Conservation (phyloP, 768 basidiomycete species). For the Suillus paluster region DNA sequence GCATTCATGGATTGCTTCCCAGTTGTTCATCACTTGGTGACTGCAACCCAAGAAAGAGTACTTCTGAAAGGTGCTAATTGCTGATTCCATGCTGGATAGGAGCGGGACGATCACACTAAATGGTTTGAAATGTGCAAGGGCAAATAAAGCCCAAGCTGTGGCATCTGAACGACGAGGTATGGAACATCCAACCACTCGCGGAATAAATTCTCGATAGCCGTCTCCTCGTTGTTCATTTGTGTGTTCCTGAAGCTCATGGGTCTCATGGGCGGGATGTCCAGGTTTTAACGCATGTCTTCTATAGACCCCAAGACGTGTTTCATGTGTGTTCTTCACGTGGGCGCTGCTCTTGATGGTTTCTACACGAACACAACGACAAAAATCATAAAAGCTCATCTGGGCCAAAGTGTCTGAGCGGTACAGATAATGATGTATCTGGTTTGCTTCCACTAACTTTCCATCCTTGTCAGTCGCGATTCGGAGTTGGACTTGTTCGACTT, state of each 20-base stretch:
- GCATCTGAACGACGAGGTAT: not conserved
- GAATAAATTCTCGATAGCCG: slow-evolving; percentile 7
- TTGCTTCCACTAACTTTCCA: slow-evolving; percentile 17
- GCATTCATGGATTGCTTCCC: slow-evolving; percentile 40
- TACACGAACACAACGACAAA: slow-evolving; percentile 18
- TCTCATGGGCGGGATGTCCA: slow-evolving; percentile 8
- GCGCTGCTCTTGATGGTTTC: slow-evolving; percentile 10
- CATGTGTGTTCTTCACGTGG: slow-evolving; percentile 5
- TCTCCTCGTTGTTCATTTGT: slow-evolving; percentile 8
- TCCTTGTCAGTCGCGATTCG: slow-evolving; percentile 5
- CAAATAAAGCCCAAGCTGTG: not conserved
- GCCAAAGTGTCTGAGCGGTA: slow-evolving; percentile 16
- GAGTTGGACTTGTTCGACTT: slow-evolving; percentile 5
- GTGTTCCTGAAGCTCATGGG: slow-evolving; percentile 20
- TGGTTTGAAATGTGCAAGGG: slow-evolving; percentile 2
- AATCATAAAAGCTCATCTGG: slow-evolving; percentile 34
- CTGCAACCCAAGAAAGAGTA: no score
- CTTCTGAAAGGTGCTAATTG: no score
- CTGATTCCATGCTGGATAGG: no score
- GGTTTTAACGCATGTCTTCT: not conserved
- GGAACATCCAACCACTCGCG: slow-evolving; percentile 23
- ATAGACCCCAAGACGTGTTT: not conserved
- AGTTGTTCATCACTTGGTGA: no score
- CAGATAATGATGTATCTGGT: slow-evolving; percentile 35
- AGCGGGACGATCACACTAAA: no score